A percentile compares a stretch with the other conserved stretches of the same genome.
Evolutionary conservation across 2,329 filamentous ascomycete genomes (phyloP).

Genomic region (Colletotrichum magnum): DNA sequence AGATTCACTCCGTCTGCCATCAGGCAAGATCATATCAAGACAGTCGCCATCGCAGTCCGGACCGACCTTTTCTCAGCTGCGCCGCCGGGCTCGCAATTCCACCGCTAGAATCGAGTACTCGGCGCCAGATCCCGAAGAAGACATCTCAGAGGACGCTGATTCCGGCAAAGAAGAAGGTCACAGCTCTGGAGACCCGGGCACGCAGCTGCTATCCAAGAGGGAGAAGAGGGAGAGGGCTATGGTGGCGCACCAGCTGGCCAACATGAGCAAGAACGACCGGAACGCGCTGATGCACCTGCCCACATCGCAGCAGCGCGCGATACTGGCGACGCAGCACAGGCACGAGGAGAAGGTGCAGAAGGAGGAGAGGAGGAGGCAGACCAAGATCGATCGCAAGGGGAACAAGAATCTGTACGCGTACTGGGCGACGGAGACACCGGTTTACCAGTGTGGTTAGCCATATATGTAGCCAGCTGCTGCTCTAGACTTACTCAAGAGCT

Average conservation of each 20-base stretch:
- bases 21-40: constrained; percentile 52
- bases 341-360: constrained; percentile 45
- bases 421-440: constrained; percentile 43
- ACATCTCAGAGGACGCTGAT: background rate
- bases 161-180: no score
- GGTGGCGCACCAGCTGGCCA: constrained; percentile 43
- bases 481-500: no score
- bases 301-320: constrained; percentile 46
- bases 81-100: background rate
- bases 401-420: constrained; percentile 46
- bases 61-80: background rate
- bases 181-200: background rate
- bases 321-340: constrained; percentile 47
- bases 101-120: background rate
- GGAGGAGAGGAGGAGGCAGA: constrained; percentile 39
- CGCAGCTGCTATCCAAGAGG: constrained; percentile 19
- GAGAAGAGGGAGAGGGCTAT: constrained; percentile 35
- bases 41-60: constrained; percentile 36
- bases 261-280: constrained; percentile 46
- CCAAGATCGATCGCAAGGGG: constrained; percentile 42
- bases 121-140: background rate
- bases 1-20: constrained; percentile 51
- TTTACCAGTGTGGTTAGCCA: constrained; percentile 21
- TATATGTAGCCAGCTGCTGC: background rate
- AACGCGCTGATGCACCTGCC: constrained; percentile 47